Percentiles rank a stretch among this genome's conserved stretches.
Evolutionary conservation across 2,329 filamentous ascomycete species (phyloP).

Genomic region (Aspergillus tamarii): DNA sequence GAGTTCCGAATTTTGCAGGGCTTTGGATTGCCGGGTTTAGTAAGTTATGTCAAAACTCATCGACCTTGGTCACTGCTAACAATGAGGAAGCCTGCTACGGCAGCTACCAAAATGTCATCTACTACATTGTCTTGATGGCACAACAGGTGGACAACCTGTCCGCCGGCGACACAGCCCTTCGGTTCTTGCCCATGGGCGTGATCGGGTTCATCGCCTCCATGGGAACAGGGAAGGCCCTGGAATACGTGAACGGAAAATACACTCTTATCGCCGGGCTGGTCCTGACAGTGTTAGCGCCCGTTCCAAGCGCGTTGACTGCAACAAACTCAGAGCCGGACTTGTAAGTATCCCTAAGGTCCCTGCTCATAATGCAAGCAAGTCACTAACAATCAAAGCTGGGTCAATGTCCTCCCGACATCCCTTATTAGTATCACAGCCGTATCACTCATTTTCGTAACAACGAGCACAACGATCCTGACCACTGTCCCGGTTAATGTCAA

Average conservation of each 20-base stretch:
- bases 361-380: neutral
- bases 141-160: slow-evolving; percentile 45
- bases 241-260: slow-evolving; percentile 43
- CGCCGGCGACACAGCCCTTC: slow-evolving; percentile 43
- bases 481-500: slow-evolving; percentile 47
- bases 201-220: slow-evolving; percentile 44
- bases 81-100: slow-evolving; percentile 42
- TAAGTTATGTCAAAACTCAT: slow-evolving; percentile 17
- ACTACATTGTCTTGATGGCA: slow-evolving; percentile 47
- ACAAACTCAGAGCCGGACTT: slow-evolving; percentile 25
- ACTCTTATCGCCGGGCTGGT: slow-evolving; percentile 40
- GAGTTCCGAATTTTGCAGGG: slow-evolving; percentile 50
- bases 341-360: slow-evolving; percentile 19
- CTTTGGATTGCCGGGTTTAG: slow-evolving; percentile 51
- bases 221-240: slow-evolving; percentile 40
- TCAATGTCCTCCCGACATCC: slow-evolving; percentile 43
- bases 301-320: slow-evolving; percentile 36
- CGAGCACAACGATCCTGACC: slow-evolving; percentile 45
- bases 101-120: slow-evolving; percentile 48
- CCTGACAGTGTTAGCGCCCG: slow-evolving; percentile 42
- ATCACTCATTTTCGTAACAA: slow-evolving; percentile 47
- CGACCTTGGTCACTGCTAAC: slow-evolving; percentile 6
- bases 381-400: slow-evolving; percentile 35
- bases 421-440: slow-evolving; percentile 46
- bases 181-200: slow-evolving; percentile 47